phyloP scores from a whole-genome alignment of 208 protist genomes.

The Zelonia costaricensis region DNA sequence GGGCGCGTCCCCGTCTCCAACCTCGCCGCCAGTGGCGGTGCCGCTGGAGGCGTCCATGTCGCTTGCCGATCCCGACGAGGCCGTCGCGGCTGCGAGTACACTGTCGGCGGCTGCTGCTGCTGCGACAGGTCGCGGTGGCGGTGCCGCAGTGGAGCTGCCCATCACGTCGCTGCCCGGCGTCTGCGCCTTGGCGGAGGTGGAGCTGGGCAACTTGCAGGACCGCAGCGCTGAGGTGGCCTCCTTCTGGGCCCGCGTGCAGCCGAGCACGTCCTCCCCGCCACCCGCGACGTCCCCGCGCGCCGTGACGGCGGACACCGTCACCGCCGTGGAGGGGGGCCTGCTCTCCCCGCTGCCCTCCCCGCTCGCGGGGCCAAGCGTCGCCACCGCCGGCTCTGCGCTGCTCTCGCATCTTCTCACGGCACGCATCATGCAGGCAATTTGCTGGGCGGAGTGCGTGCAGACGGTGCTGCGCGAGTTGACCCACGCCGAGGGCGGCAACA shows the following conservation, averaged over 20 bases:
- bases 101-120: not conserved
- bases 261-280: not conserved
- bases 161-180: slow-evolving; percentile 23
- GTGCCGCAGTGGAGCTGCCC: slow-evolving; percentile 4
- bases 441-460: slow-evolving; percentile 33
- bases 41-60: not conserved
- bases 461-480: slow-evolving; percentile 31
- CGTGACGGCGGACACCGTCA: not conserved
- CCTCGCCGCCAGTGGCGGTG: not conserved
- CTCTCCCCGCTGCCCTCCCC: not conserved
- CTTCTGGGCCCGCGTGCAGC: slow-evolving; percentile 29
- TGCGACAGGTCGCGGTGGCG: not conserved
- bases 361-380: not conserved
- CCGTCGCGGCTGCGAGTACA: not conserved
- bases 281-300: not conserved
- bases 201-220: slow-evolving; percentile 13
- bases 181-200: slow-evolving; percentile 25
- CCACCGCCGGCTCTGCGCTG: not conserved
- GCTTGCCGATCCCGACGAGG: not conserved
- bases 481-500: slow-evolving; percentile 13
- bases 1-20: not conserved
- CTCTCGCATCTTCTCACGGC: slow-evolving; percentile 20
- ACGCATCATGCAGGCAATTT: slow-evolving; percentile 25
- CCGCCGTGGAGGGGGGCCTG: slow-evolving; percentile 1
- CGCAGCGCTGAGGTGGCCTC: slow-evolving; percentile 19